phyloP scores from a whole-genome alignment of 2,329 filamentous ascomycete genomes.

The Chaetomiaceae sp. region DNA sequence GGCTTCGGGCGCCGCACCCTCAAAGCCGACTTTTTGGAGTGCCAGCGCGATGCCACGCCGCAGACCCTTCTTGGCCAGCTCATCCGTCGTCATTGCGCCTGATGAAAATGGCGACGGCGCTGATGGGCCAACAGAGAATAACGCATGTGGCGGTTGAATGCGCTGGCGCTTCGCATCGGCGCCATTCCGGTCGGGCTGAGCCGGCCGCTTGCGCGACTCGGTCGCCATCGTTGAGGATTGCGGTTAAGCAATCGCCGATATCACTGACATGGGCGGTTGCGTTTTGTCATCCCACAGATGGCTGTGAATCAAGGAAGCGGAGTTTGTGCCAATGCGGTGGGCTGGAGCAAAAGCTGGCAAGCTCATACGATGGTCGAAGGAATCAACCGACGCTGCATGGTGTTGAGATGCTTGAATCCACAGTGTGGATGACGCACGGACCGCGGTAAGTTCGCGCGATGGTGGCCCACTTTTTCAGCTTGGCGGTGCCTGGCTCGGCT shows the following conservation, averaged over 20 bases:
- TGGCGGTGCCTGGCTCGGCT: too few relatives aligned
- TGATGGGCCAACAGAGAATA: slow-evolving; percentile 9
- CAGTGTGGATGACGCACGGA: too few relatives aligned
- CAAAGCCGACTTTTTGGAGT: slow-evolving; percentile 54
- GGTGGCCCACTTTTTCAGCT: too few relatives aligned
- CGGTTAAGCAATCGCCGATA: slow-evolving; percentile 8
- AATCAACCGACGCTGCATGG: too few relatives aligned
- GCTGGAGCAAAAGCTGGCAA: too few relatives aligned
- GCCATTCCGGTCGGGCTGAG: slow-evolving; percentile 26
- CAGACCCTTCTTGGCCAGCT: slow-evolving; percentile 33
- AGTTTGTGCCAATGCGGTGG: too few relatives aligned
- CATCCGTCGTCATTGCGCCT: slow-evolving; percentile 15
- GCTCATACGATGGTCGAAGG: too few relatives aligned
- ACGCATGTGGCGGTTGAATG: slow-evolving; percentile 14
- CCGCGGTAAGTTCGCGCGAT: too few relatives aligned
- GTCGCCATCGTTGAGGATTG: slow-evolving; percentile 16
- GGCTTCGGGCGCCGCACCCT: slow-evolving; percentile 47
- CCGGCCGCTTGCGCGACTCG: slow-evolving; percentile 33
- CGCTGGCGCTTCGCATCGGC: slow-evolving; percentile 30
- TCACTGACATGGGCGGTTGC: background rate
- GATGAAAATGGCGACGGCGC: slow-evolving; percentile 8
- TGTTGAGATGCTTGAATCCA: too few relatives aligned
- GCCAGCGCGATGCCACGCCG: slow-evolving; percentile 51
- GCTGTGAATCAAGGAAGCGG: too few relatives aligned
- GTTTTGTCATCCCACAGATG: too few relatives aligned